Conservation (phyloP, 345 rosid species). For the Eucalyptus microcorys region DNA sequence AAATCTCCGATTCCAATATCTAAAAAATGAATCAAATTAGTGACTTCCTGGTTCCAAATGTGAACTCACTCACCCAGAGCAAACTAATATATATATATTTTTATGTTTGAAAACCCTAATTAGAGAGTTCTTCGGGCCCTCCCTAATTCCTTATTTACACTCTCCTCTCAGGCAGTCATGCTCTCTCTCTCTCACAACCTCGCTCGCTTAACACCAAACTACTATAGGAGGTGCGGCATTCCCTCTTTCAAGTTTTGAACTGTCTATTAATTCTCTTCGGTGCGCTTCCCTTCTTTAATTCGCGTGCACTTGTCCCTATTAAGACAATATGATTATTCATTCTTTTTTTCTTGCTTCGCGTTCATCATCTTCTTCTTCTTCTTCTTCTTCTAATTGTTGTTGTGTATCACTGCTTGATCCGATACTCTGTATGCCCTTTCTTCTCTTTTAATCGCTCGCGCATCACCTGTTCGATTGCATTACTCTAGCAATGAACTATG, state of each 20-base stretch:
- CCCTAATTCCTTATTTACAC: neutral
- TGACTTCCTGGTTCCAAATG: too few relatives aligned
- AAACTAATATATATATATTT: too few relatives aligned
- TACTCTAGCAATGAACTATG: neutral
- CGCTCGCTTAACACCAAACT: neutral
- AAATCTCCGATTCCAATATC: too few relatives aligned
- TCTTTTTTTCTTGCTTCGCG: neutral
- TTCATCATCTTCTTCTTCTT: neutral
- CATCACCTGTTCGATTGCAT: neutral
- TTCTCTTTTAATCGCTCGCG: neutral
- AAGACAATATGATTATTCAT: neutral
- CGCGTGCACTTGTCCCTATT: neutral
- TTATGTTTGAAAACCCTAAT: too few relatives aligned
- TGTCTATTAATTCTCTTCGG: neutral
- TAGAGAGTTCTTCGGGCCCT: too few relatives aligned
- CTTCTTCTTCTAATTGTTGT: neutral
- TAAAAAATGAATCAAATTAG: too few relatives aligned
- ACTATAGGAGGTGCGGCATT: neutral
- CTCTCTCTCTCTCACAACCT: neutral
- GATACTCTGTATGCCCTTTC: neutral
- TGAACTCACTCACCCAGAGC: too few relatives aligned
- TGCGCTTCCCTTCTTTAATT: neutral
- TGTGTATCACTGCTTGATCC: neutral
- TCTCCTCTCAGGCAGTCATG: neutral
- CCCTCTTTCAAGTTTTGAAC: neutral